phyloP scores from a whole-genome alignment of 495 filamentous ascomycete genomes.

The Talaromyces wortmannii region DNA sequence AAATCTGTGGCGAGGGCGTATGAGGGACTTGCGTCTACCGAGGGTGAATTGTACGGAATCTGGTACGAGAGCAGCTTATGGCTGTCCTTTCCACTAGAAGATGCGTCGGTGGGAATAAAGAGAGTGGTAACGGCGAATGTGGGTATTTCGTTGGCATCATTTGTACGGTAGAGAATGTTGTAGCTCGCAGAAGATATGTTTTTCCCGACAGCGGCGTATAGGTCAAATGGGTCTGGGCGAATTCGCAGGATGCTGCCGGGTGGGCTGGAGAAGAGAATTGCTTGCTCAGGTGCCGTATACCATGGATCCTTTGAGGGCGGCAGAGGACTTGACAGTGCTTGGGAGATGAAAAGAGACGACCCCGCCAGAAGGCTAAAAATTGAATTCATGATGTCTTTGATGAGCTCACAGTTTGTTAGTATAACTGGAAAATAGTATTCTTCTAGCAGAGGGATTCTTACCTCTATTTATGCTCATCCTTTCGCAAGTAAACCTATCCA shows the following conservation, averaged over 20 bases:
- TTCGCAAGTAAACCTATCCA: too few species aligned
- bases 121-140: conserved; percentile 20
- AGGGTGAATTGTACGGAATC: neutral
- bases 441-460: too few species aligned
- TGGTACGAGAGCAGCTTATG: neutral
- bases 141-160: conserved; percentile 26
- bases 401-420: neutral
- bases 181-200: conserved; percentile 12
- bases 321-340: neutral
- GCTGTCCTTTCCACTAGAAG: neutral
- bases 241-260: neutral
- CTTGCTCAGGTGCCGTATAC: neutral
- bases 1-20: neutral
- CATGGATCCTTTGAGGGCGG: neutral
- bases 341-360: neutral
- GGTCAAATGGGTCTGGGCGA: neutral
- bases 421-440: too few species aligned
- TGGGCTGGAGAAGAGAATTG: neutral
- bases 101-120: neutral
- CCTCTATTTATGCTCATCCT: too few species aligned
- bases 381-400: neutral
- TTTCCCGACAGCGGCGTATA: neutral
- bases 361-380: neutral
- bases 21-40: conserved; percentile 2
- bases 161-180: conserved; percentile 46